A percentile compares a stretch with the other conserved stretches of the same genome.
Conservation (phyloP, 768 basidiomycete genomes). For the Tulasnella calospora region DNA sequence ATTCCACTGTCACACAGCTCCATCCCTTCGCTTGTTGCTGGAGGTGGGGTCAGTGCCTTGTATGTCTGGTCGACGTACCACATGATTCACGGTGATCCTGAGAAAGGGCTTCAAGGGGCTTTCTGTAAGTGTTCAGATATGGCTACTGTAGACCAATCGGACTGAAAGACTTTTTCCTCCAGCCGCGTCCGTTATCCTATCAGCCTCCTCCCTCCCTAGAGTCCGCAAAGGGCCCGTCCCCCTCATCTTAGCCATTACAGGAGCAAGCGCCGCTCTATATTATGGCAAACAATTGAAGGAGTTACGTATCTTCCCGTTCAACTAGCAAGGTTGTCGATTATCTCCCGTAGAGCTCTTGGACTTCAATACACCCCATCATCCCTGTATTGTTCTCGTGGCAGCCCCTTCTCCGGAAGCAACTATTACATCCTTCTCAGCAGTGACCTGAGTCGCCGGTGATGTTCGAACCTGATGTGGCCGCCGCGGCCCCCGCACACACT, state of each 20-base stretch:
- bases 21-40: conserved; percentile 76
- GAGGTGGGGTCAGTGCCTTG: conserved; percentile 63
- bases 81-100: conserved; percentile 65
- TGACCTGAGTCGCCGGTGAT: no score
- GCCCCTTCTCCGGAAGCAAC: no score
- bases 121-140: conserved; percentile 45
- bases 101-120: conserved; percentile 65
- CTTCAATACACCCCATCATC: neutral
- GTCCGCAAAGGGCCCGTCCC: conserved; percentile 71
- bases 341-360: neutral
- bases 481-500: no score
- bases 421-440: no score
- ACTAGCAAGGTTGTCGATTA: neutral
- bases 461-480: no score
- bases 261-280: conserved; percentile 57
- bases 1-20: conserved; percentile 44
- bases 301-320: conserved; percentile 19
- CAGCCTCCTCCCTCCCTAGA: conserved; percentile 70
- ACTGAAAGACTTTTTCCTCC: neutral
- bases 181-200: conserved; percentile 68
- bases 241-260: conserved; percentile 54
- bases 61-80: conserved; percentile 75
- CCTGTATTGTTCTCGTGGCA: no score
- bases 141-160: neutral
- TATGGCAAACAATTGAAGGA: conserved; percentile 41